Conservation (phyloP, 129 eudicot genomes). For the Erigeron canadensis region DNA sequence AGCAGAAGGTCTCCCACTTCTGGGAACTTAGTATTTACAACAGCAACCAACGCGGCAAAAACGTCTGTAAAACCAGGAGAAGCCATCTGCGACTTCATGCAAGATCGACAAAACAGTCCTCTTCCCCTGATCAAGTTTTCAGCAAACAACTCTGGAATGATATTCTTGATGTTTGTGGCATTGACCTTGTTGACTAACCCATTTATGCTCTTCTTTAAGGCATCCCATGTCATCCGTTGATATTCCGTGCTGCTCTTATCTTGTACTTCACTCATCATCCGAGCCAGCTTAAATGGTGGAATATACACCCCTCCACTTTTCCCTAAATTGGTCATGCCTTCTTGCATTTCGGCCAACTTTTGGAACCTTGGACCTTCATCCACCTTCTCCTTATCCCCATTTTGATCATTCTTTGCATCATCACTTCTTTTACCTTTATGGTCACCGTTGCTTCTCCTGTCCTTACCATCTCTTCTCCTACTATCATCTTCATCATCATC, state of each 20-base stretch:
- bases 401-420: conserved; percentile 5
- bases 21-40: conserved; percentile 89
- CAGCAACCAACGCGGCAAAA: conserved; percentile 90
- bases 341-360: conserved; percentile 38
- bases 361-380: conserved; percentile 44
- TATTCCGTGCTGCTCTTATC: conserved; percentile 84
- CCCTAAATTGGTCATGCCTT: conserved; percentile 52
- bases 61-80: conserved; percentile 94
- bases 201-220: conserved; percentile 84
- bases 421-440: conserved; percentile 28
- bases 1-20: conserved; percentile 85
- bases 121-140: conserved; percentile 90
- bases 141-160: conserved; percentile 74
- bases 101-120: conserved; percentile 86
- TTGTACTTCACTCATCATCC: conserved; percentile 79
- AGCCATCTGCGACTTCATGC: conserved; percentile 98
- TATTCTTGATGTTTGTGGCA: conserved; percentile 72
- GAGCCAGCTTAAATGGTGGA: conserved; percentile 61
- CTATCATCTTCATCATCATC: conserved; percentile 19
- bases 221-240: conserved; percentile 97
- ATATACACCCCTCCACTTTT: conserved; percentile 74
- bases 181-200: conserved; percentile 94
- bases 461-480: conserved; percentile 8
- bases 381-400: conserved; percentile 24
- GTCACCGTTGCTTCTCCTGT: conserved; percentile 30